Conservation (phyloP, 2,329 filamentous ascomycete species). For the Akanthomyces muscarius region DNA sequence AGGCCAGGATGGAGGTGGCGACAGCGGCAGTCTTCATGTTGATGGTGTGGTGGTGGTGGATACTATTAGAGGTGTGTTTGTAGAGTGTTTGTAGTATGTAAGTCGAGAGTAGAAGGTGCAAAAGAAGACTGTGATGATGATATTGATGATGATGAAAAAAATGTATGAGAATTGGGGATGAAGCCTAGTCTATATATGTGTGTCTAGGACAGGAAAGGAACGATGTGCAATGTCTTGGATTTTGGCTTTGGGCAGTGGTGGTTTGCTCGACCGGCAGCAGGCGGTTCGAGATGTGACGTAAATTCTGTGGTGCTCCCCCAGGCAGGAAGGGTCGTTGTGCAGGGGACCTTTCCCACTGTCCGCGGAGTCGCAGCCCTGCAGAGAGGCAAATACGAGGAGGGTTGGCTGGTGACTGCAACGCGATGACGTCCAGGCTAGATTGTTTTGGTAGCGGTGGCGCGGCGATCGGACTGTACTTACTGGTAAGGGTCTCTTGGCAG, state of each 20-base stretch:
- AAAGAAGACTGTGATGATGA: not conserved
- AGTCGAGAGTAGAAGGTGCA: not conserved
- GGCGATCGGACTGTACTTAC: not conserved
- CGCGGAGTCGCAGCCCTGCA: not conserved
- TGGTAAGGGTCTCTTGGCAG: not conserved
- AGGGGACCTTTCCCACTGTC: not conserved
- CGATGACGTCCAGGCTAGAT: conserved; percentile 2
- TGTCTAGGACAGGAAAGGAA: not conserved
- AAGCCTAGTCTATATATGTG: not conserved
- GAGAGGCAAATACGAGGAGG: not conserved
- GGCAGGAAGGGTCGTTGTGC: not conserved
- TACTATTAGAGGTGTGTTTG: not conserved
- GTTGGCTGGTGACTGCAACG: not conserved
- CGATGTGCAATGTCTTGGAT: not conserved
- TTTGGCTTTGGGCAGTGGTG: too few species aligned
- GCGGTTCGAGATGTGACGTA: not conserved
- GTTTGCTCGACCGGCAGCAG: not conserved
- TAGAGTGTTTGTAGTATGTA: not conserved
- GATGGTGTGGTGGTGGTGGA: not conserved
- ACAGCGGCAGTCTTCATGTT: conserved; percentile 15
- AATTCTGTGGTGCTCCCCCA: not conserved
- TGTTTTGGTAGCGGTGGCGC: not conserved
- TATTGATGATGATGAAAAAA: not conserved
- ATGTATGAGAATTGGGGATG: not conserved
- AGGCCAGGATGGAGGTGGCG: conserved; percentile 7